Base-by-base conservation (phyloP, 768 basidiomycete species). In the Neoboletus brunneissimus region DNA sequence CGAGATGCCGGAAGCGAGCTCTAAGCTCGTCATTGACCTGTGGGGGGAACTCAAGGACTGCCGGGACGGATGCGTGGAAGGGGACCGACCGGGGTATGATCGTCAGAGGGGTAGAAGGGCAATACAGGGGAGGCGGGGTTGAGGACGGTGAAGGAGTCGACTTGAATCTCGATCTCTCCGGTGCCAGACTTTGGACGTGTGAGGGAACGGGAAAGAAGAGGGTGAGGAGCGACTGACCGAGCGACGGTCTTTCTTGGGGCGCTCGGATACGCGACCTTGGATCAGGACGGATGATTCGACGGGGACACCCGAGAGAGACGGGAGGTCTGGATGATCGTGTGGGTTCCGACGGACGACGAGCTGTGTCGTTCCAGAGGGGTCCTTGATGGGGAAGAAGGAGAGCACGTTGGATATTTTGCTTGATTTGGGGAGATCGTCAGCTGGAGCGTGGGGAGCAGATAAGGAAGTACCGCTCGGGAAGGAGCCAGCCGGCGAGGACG, bases 21-120 rank as follows among this genome's bases (percentile, higher is more conserved):
- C 95, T 84, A 34, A 95, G 72, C 57, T 94, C 89, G 67, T 96
- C 93, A 64, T 89, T 91, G 54, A 90, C 83, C 92, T 94, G 64
- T 37, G 37, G 50, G 23, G 44, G 47, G 6, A 34, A 20, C 34
- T 56, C 46, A 62, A 38, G 12, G 15, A 23, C 34, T 4, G 42
- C 46, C n/a, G 13, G 37, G 20, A 40, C 3, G 38, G 5, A 20
- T 2, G n/a, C 18, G 32, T 22, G 56, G 22, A 4, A 56, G 34
- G 40, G 56, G 27, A 73, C 87, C 64, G 71, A 92, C 94, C 75
- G 92, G 68, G 68, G 85, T 86, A 60, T 85, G 83, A 23, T 80
- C 75, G 69, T 89, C 86, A 55, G 87, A 90, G 38, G 94, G 92
- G 48, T 85, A 76, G 72, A 97, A 97, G n/a, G 95, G 94, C 60